These are phyloP conservation scores for Suhomyces panamericanus DNA, from an alignment of 1,139 yeast genomes.

Conservation along the genomic window DNA sequence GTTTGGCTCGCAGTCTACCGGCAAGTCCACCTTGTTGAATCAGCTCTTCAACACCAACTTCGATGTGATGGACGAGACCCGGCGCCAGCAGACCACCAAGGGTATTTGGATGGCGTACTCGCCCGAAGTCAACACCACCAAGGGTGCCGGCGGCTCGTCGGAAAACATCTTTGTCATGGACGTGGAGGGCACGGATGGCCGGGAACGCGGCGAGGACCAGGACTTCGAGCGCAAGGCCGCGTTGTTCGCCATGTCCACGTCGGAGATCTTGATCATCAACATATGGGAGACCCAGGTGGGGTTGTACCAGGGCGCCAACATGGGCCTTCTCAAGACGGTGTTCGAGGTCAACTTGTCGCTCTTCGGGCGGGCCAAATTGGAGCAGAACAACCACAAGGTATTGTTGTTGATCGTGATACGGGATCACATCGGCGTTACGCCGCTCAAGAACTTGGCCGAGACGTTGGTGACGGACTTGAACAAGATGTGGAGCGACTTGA, in stretches of 20 bases:
- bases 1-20: slow-evolving; percentile 96
- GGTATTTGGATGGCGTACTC: slow-evolving; percentile 92
- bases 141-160: slow-evolving; percentile 15
- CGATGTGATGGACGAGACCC: slow-evolving; percentile 88
- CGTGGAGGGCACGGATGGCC: slow-evolving; percentile 97
- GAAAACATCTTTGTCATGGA: slow-evolving; percentile 79
- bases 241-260: slow-evolving; percentile 86
- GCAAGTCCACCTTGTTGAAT: slow-evolving; percentile 89
- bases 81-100: slow-evolving; percentile 85
- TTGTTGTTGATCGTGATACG: slow-evolving; percentile 84
- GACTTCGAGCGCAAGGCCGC: slow-evolving; percentile 98
- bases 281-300: slow-evolving; percentile 99
- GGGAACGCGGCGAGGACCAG: slow-evolving; percentile 97
- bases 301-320: slow-evolving; percentile 93
- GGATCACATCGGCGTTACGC: slow-evolving; percentile 88
- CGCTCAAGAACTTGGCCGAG: slow-evolving; percentile 65
- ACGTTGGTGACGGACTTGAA: slow-evolving; percentile 71
- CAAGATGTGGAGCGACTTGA: slow-evolving; percentile 75
- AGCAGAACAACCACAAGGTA: slow-evolving; percentile 57
- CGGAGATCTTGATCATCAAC: slow-evolving; percentile 86
- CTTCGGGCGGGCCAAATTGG: slow-evolving; percentile 52
- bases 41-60: slow-evolving; percentile 81
- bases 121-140: slow-evolving; percentile 30
- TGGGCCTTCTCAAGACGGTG: slow-evolving; percentile 93
- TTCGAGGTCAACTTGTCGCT: slow-evolving; percentile 90